Conservation (phyloP, 1,139 yeast species). For the Blastobotrys proliferans region DNA sequence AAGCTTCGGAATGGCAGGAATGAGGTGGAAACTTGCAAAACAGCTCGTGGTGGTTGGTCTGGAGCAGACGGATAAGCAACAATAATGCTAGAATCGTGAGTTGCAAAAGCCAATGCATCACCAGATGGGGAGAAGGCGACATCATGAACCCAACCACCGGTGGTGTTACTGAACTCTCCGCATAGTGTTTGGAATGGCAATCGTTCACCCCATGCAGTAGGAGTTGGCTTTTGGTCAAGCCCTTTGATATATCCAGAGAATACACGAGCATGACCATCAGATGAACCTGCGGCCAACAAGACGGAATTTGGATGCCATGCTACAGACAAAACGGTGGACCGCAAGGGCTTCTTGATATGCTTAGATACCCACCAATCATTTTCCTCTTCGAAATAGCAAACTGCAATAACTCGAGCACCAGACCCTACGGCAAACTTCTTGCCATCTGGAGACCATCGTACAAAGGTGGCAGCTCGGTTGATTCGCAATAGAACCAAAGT, state of each 20-base stretch:
- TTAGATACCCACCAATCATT: constrained; percentile 99
- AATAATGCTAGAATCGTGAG: constrained; percentile 74
- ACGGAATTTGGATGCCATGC: constrained; percentile 97
- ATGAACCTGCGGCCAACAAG: constrained; percentile 83
- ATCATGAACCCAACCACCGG: constrained; percentile 92
- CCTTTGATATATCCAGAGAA: constrained; percentile 92
- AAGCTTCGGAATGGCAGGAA: constrained; percentile 79
- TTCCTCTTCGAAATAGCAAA: constrained; percentile 92
- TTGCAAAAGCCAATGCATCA: constrained; percentile 69
- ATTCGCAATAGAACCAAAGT: constrained; percentile 89
- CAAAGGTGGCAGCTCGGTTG: constrained; percentile 90
- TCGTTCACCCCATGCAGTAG: constrained; percentile 89
- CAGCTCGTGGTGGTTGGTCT: constrained; percentile 49
- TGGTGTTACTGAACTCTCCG: constrained; percentile 72
- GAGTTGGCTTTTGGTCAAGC: constrained; percentile 74
- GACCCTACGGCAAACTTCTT: constrained; percentile 95
- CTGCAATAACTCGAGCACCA: constrained; percentile 89
- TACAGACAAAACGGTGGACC: constrained; percentile 77
- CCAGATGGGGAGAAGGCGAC: constrained; percentile 83
- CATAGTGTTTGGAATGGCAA: constrained; percentile 93
- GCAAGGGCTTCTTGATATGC: constrained; percentile 88
- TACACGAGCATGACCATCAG: constrained; percentile 93
- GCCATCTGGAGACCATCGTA: constrained; percentile 92
- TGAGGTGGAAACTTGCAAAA: constrained; percentile 55
- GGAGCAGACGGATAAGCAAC: constrained; percentile 76